Conservation (phyloP, 345 rosid species). For the Eucalyptus marginata region DNA sequence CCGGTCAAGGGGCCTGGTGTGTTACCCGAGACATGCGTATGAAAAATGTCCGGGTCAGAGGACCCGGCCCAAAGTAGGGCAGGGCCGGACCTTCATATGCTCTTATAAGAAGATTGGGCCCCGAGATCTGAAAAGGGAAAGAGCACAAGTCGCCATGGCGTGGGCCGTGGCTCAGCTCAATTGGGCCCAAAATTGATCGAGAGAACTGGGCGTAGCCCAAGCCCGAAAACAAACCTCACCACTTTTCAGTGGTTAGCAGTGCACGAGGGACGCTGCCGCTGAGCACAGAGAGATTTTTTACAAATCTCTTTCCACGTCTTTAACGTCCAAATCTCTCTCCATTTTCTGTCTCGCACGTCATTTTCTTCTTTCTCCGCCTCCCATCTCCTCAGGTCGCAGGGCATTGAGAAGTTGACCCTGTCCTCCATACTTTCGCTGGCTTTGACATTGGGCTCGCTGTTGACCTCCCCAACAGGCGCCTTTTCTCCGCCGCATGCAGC, state of each 20-base stretch:
- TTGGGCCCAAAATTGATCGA: background rate
- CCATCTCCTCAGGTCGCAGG: background rate
- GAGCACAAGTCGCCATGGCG: background rate
- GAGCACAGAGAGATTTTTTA: background rate
- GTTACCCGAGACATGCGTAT: too few relatives aligned
- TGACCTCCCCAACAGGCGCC: background rate
- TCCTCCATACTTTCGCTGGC: background rate
- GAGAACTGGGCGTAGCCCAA: background rate
- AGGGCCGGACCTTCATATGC: background rate
- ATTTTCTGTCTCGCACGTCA: background rate
- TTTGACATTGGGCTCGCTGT: too few relatives aligned
- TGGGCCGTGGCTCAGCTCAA: background rate
- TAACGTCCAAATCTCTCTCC: too few relatives aligned
- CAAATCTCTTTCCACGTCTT: background rate
- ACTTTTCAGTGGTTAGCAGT: background rate
- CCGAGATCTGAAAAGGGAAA: background rate
- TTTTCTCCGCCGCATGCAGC: background rate
- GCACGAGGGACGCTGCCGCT: too few relatives aligned
- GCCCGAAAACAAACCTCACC: background rate
- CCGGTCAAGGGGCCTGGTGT: too few relatives aligned
- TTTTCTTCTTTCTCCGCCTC: background rate
- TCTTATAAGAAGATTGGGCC: background rate
- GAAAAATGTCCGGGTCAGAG: too few relatives aligned
- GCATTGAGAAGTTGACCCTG: background rate
- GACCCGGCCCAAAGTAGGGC: too few relatives aligned